Evolutionary conservation across 164 flowering plant species (phyloP).

Genomic region (Berberis vulgaris): DNA sequence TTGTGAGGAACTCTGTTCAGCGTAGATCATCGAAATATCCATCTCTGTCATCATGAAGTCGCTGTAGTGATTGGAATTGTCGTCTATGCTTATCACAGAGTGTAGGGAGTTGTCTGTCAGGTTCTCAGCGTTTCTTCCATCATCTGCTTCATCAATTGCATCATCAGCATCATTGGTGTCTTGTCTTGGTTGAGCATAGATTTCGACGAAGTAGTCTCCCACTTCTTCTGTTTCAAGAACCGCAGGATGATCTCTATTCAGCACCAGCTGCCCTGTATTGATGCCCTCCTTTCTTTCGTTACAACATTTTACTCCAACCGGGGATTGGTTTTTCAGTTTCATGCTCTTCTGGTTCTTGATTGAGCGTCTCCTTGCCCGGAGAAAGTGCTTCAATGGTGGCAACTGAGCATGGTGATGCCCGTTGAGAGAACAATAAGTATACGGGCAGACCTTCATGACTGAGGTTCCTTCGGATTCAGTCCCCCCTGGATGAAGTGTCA

Average conservation of each 20-base stretch:
- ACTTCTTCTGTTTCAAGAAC: conserved; percentile 1
- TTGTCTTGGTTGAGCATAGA: conserved; percentile 15
- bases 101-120: too few relatives aligned
- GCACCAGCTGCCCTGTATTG: conserved; percentile 5
- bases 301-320: conserved; percentile 9
- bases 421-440: conserved; percentile 76
- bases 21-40: too few relatives aligned
- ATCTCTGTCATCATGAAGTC: too few relatives aligned
- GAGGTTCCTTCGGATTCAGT: conserved; percentile 34
- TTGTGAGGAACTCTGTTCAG: too few relatives aligned
- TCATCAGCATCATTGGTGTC: neutral
- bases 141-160: too few relatives aligned
- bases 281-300: conserved; percentile 15
- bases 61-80: too few relatives aligned
- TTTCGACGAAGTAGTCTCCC: conserved; percentile 24
- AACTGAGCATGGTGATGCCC: conserved; percentile 42
- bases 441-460: conserved; percentile 54
- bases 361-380: conserved; percentile 31
- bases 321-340: conserved; percentile 20
- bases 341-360: conserved; percentile 35
- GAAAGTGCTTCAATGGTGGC: conserved; percentile 51
- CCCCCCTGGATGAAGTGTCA: conserved; percentile 27
- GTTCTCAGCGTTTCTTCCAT: too few relatives aligned
- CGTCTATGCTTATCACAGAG: too few relatives aligned
- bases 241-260: conserved; percentile 3